phyloP scores from a whole-genome alignment of 768 basidiomycete genomes.

The Tubosaeta sp. region DNA sequence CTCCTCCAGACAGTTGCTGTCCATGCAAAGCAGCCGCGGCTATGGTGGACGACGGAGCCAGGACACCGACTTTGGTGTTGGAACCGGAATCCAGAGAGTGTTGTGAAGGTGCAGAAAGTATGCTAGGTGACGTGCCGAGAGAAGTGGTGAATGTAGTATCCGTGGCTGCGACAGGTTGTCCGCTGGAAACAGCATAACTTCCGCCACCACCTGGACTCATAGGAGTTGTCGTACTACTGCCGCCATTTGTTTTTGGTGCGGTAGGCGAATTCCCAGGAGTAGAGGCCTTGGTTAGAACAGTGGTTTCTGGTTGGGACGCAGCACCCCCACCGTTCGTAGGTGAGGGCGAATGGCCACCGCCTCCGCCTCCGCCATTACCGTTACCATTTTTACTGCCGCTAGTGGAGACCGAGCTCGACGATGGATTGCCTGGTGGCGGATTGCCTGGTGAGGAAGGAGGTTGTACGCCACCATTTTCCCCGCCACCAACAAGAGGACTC shows the following conservation, averaged over 20 bases:
- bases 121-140: neutral
- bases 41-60: constrained; percentile 13
- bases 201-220: neutral
- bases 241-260: neutral
- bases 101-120: neutral
- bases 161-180: neutral
- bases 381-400: neutral
- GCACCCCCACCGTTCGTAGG: constrained; percentile 1
- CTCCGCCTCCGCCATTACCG: neutral
- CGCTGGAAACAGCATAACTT: neutral
- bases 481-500: constrained; percentile 31
- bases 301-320: neutral
- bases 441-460: constrained; percentile 1
- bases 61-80: constrained; percentile 5
- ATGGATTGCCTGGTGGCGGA: neutral
- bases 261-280: neutral
- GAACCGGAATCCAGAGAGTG: constrained; percentile 8
- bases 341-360: neutral
- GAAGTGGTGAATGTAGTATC: neutral
- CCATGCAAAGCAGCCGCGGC: constrained; percentile 11
- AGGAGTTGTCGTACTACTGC: neutral
- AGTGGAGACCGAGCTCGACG: neutral
- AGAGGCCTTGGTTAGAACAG: neutral
- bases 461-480: neutral
- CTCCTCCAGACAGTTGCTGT: constrained; percentile 38